These are phyloP conservation scores for Nannizziopsis barbatae DNA, from an alignment of 2,329 filamentous ascomycete genomes.

Conservation along the genomic window DNA sequence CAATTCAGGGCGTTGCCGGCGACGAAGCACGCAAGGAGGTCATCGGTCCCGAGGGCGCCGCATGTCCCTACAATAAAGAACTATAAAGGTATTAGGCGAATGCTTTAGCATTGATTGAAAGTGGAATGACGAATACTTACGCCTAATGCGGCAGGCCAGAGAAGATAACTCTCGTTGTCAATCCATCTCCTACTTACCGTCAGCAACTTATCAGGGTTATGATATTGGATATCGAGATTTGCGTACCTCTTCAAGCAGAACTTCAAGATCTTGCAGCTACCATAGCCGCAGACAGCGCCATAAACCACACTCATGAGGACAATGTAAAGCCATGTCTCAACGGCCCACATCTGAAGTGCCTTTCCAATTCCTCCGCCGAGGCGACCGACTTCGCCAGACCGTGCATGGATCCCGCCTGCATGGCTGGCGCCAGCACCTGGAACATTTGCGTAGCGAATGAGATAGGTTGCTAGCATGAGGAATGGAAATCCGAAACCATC, in stretches of 20 bases:
- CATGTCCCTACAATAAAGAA: conserved; percentile 49
- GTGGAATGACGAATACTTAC: conserved; percentile 20
- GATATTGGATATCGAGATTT: conserved; percentile 13
- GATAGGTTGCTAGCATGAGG: conserved; percentile 47
- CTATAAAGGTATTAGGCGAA: conserved; percentile 19
- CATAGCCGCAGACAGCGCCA: conserved; percentile 42
- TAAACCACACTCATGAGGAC: conserved; percentile 45
- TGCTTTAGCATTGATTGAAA: neutral
- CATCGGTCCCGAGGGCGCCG: conserved; percentile 48
- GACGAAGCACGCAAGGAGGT: conserved; percentile 50
- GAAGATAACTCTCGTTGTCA: conserved; percentile 44
- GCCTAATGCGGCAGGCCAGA: conserved; percentile 44
- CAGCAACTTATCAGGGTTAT: neutral
- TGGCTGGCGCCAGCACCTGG: conserved; percentile 19
- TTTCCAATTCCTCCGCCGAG: conserved; percentile 43
- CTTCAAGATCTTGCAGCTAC: conserved; percentile 39
- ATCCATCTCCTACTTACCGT: conserved; percentile 39
- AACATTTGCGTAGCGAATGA: conserved; percentile 44
- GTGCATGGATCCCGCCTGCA: conserved; percentile 12
- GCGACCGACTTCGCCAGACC: conserved; percentile 37
- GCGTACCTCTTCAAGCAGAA: conserved; percentile 25
- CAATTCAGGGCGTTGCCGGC: conserved; percentile 52
- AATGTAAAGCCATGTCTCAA: conserved; percentile 52
- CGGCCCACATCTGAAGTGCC: conserved; percentile 47
- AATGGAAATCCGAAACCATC: conserved; percentile 55